Conservation (phyloP, 2,329 filamentous ascomycete genomes). For the Ceratocystis papillata region DNA sequence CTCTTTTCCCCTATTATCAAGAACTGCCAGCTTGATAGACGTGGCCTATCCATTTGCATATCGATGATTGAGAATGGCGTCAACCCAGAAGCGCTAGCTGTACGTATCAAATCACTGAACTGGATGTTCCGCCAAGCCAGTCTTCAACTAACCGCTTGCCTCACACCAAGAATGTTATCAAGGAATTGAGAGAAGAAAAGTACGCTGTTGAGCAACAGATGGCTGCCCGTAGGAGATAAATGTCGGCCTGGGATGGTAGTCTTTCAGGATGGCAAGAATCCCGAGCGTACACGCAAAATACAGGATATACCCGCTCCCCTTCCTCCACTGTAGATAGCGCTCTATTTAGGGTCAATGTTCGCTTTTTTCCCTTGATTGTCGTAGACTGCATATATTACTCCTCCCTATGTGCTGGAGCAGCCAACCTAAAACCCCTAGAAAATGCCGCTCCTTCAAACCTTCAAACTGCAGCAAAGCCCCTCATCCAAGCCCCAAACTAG, state of each 20-base stretch:
- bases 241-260: neutral
- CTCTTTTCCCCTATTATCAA: slow-evolving; percentile 32
- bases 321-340: too few relatives aligned
- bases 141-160: neutral
- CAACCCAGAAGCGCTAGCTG: slow-evolving; percentile 86
- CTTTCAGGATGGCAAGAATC: too few relatives aligned
- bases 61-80: slow-evolving; percentile 96
- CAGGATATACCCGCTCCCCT: too few relatives aligned
- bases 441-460: neutral
- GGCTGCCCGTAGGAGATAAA: slow-evolving; percentile 27
- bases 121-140: neutral
- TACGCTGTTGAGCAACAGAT: slow-evolving; percentile 40
- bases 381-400: too few relatives aligned
- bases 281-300: too few relatives aligned
- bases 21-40: slow-evolving; percentile 89
- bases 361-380: too few relatives aligned
- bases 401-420: too few relatives aligned
- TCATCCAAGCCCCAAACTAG: neutral
- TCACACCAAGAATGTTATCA: slow-evolving; percentile 43
- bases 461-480: neutral
- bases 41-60: slow-evolving; percentile 86
- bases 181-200: slow-evolving; percentile 48
- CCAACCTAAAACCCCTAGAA: too few relatives aligned
- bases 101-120: slow-evolving; percentile 38
- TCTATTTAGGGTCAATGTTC: too few relatives aligned